Evolutionary conservation across 2,329 filamentous ascomycete species (phyloP), one percentile per base, ranked within the genome.

Genomic region (Fusarium oligoseptatum): DNA sequence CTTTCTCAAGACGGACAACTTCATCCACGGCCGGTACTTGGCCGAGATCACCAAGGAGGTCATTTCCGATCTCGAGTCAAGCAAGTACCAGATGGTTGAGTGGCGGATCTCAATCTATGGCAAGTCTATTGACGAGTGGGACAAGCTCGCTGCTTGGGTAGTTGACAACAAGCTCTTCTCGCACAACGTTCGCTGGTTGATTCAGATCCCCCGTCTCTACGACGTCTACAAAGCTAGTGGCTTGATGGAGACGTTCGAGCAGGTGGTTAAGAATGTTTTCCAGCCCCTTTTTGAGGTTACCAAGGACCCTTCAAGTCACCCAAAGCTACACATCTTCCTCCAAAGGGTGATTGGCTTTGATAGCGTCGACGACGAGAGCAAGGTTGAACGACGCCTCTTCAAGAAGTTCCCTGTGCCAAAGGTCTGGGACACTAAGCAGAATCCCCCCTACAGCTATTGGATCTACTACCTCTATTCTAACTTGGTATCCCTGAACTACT

Each of bases 41-140:
- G 97, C 97, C 1, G 97, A 99, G 82, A 98, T 99, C 72, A 98
- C 96, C 3, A 97, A 98, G 80, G 97, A 99, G 83, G 97, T 99
- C 72, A 98, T 99, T 64, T 92, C 95, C 4, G 97, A 99, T 88
- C 87, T 99, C 36, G 97, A 99, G 83, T 97, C 96, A 58, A 98
- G 95, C 89, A 99, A 99, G 83, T 99, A 99, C 80, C 97, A 99
- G 82, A 98, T 99, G 94, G 97, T 97, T 2, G 97, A 99, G 85
- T 99, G 97, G 95, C 95, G 97, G 50, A 98, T 99, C 76, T 98
- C 95, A 27, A 95, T 99, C 74, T 99, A 99, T 79, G 97, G 97
- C 72, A 94, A 95, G 81, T 93, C 93, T 3, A 88, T 97, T 45
- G 92, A 97, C 72, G 97, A 99, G 83, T 99, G 97, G 97, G 96